Percentiles rank a stretch among this genome's conserved stretches.
Evolutionary conservation across 768 basidiomycete species (phyloP).

Genomic region (Filobasidium floriforme): DNA sequence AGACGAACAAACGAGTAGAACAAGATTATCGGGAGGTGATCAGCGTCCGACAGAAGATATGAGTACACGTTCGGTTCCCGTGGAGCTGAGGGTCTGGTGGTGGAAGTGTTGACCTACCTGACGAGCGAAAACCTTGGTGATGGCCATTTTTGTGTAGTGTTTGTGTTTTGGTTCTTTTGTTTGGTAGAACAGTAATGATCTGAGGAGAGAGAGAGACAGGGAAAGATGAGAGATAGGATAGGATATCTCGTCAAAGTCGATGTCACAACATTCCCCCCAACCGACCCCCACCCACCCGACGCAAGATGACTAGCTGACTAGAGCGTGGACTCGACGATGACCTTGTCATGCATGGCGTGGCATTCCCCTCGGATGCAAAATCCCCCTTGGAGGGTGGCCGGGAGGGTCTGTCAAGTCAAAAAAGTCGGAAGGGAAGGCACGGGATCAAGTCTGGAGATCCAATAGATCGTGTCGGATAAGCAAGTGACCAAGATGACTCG

Average conservation of each 20-base stretch:
- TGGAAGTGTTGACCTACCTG: conserved; percentile 55
- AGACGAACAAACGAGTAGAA: not conserved
- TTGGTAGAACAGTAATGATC: not conserved
- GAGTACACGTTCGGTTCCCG: not conserved
- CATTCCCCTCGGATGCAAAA: not conserved
- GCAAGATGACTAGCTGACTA: not conserved
- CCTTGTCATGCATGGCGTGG: not conserved
- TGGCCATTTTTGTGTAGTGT: conserved; percentile 58
- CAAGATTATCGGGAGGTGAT: conserved; percentile 1
- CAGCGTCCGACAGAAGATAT: conserved; percentile 1
- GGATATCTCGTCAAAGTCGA: no score
- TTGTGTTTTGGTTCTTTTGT: not conserved
- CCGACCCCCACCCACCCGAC: no score
- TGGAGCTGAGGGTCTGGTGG: conserved; percentile 22
- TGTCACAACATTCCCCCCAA: not conserved
- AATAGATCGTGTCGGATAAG: not conserved
- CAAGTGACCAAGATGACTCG: no score
- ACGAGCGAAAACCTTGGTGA: conserved; percentile 84
- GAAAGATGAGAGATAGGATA: no score
- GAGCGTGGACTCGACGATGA: not conserved
- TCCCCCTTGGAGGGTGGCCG: no score
- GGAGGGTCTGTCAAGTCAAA: no score
- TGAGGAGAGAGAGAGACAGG: not conserved
- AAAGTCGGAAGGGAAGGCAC: no score
- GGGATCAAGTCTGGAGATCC: no score